These are phyloP conservation scores for Lipomyces yamanashiensis DNA, from an alignment of 805 yeast genomes.

Conservation along the genomic window DNA sequence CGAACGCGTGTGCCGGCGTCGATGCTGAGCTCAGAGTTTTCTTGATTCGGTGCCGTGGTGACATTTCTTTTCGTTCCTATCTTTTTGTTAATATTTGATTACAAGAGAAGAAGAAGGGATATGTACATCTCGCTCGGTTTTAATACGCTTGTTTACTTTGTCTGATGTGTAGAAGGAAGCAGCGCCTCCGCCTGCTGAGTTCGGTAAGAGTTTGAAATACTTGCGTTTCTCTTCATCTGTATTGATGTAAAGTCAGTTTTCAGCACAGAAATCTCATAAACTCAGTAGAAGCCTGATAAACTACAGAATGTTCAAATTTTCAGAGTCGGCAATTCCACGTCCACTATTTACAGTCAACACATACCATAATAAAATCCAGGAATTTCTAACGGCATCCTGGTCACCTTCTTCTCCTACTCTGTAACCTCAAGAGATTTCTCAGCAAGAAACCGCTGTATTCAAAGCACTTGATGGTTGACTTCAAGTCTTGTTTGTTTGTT, in stretches of 20 bases:
- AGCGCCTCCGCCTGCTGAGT: conserved; percentile 37
- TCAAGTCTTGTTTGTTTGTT: neutral
- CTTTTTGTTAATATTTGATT: neutral
- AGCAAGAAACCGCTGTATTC: no score
- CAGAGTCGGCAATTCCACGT: neutral
- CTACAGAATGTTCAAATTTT: neutral
- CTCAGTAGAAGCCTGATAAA: neutral
- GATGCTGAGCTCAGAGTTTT: neutral
- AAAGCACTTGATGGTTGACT: no score
- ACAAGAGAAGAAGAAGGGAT: neutral
- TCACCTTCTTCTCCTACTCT: neutral
- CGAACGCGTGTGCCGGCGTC: conserved; percentile 13
- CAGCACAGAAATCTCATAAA: no score
- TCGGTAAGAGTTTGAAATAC: conserved; percentile 39
- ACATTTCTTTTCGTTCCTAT: conserved; percentile 5
- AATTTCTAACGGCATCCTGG: conserved; percentile 16
- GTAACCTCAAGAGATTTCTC: no score
- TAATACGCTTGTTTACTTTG: conserved; percentile 32
- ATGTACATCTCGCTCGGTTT: conserved; percentile 12
- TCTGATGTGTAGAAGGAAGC: conserved; percentile 37
- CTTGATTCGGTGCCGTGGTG: conserved; percentile 1
- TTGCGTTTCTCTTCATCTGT: conserved; percentile 37
- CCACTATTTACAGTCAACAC: conserved; percentile 6
- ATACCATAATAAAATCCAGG: conserved; percentile 35
- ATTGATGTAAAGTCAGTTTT: neutral